These are phyloP conservation scores for Eremothecium coryli DNA, from an alignment of 1,139 yeast species.

Conservation along the genomic window DNA sequence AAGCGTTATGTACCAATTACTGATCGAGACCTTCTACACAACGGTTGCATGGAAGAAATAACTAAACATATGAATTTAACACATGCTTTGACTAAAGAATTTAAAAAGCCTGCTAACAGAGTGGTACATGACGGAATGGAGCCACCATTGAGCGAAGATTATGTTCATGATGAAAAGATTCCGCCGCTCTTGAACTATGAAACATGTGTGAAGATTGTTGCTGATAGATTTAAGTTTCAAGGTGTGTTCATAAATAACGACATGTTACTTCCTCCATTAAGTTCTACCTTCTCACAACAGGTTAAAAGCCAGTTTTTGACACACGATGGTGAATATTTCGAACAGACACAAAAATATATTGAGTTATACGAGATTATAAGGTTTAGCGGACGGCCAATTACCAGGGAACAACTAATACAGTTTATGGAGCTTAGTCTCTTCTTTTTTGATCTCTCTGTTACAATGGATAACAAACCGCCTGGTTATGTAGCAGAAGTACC, in stretches of 20 bases:
- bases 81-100: conserved; percentile 23
- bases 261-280: conserved; percentile 13
- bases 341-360: conserved; percentile 34
- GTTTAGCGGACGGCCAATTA: conserved; percentile 56
- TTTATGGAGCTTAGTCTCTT: conserved; percentile 43
- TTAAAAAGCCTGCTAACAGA: conserved; percentile 23
- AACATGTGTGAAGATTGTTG: conserved; percentile 23
- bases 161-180: conserved; percentile 16
- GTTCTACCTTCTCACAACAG: conserved; percentile 23
- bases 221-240: conserved; percentile 27
- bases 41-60: conserved; percentile 36
- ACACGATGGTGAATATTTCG: conserved; percentile 11
- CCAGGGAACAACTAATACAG: conserved; percentile 49
- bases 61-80: conserved; percentile 33
- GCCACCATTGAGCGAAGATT: conserved; percentile 24
- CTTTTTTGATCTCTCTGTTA: conserved; percentile 23
- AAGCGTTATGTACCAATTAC: conserved; percentile 59
- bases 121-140: conserved; percentile 29
- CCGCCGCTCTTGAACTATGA: conserved; percentile 27
- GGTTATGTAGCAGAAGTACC: too few species aligned
- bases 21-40: conserved; percentile 51
- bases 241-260: conserved; percentile 22
- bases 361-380: conserved; percentile 60
- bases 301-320: conserved; percentile 17
- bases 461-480: too few species aligned